Percentiles rank a stretch among this genome's conserved stretches.
Evolutionary conservation across 2,329 filamentous ascomycete species (phyloP).

Genomic region (Alternaria viburni): DNA sequence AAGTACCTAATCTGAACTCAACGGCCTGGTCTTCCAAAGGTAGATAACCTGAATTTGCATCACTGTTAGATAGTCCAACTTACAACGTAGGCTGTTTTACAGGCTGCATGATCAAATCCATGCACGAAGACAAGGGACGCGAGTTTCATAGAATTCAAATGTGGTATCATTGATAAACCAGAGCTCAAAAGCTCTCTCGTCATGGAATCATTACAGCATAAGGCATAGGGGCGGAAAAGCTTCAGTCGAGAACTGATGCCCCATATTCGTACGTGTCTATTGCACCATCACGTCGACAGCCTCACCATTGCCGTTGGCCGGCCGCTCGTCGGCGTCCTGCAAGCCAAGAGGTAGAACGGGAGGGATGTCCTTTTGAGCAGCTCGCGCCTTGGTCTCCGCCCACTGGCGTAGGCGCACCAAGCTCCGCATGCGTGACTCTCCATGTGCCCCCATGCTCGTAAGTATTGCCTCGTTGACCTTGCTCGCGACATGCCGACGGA

Average conservation of each 20-base stretch:
- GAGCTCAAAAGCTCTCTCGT: not conserved
- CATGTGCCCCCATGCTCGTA: slow-evolving; percentile 70
- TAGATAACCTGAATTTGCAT: not conserved
- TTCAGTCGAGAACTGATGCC: not conserved
- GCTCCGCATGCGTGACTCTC: slow-evolving; percentile 81
- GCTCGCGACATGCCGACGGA: slow-evolving; percentile 83
- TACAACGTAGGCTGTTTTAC: too few relatives aligned
- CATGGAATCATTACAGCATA: not conserved
- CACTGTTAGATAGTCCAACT: not conserved
- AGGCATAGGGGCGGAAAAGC: not conserved
- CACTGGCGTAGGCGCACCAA: slow-evolving; percentile 84
- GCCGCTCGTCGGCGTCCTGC: slow-evolving; percentile 41
- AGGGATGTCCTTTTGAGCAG: slow-evolving; percentile 52
- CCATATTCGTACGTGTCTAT: slow-evolving; percentile 5
- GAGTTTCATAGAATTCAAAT: not conserved
- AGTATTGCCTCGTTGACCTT: slow-evolving; percentile 90
- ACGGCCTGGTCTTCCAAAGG: not conserved
- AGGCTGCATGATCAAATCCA: too few relatives aligned
- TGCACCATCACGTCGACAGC: slow-evolving; percentile 46
- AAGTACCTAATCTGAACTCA: not conserved
- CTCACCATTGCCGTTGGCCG: slow-evolving; percentile 39
- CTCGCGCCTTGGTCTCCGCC: slow-evolving; percentile 71
- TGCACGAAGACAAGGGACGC: not conserved
- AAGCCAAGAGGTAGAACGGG: slow-evolving; percentile 51
- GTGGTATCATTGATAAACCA: not conserved